A percentile compares a stretch with the other conserved stretches of the same genome.
phyloP scores from a whole-genome alignment of 179 eudicot genomes.

The Camellia oleifera region DNA sequence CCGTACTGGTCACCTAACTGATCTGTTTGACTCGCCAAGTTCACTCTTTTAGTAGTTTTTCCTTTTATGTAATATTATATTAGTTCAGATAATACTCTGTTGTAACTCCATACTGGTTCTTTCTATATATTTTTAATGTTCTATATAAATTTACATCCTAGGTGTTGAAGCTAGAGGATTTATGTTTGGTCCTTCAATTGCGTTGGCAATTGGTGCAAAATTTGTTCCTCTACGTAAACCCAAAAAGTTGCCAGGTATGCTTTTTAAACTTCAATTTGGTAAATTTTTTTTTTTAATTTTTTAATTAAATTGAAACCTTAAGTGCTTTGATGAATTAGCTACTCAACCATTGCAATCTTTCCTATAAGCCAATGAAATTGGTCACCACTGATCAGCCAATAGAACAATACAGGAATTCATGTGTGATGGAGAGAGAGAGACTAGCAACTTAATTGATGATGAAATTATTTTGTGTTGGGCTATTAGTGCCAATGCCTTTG shows the following conservation, averaged over 20 bases:
- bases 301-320: neutral
- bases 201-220: constrained; percentile 56
- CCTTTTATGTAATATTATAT: neutral
- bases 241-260: constrained; percentile 47
- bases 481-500: neutral
- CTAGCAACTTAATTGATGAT: neutral
- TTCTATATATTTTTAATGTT: neutral
- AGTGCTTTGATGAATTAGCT: neutral
- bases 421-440: neutral
- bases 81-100: neutral
- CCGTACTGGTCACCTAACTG: neutral
- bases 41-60: neutral
- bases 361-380: neutral
- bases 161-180: constrained; percentile 70
- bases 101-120: neutral
- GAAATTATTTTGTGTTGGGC: neutral
- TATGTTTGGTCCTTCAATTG: constrained; percentile 54
- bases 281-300: too few species aligned
- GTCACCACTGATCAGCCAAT: neutral
- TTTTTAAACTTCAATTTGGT: neutral
- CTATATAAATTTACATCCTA: constrained; percentile 15
- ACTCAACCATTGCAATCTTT: neutral
- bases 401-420: neutral
- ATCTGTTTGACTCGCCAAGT: neutral
- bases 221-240: constrained; percentile 58